phyloP scores from a whole-genome alignment of 148 eudicot genomes.

The Tetragonia tetragonoides region DNA sequence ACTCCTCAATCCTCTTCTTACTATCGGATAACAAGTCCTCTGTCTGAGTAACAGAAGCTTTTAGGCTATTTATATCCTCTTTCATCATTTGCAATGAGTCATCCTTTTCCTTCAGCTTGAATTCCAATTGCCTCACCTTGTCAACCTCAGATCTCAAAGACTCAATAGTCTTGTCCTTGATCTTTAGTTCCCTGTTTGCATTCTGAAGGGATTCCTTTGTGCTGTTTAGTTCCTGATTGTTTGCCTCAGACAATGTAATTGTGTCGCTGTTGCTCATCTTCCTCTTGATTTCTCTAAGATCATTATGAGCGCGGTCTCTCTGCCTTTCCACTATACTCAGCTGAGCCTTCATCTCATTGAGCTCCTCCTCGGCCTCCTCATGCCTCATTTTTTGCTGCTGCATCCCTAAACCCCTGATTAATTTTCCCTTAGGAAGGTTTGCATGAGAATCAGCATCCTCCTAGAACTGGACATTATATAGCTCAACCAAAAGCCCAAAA shows the following conservation, averaged over 20 bases:
- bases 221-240: conserved; percentile 31
- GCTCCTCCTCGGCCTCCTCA: conserved; percentile 45
- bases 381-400: conserved; percentile 26
- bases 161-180: conserved; percentile 41
- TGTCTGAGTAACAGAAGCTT: conserved; percentile 25
- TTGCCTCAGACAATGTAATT: neutral
- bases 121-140: conserved; percentile 40
- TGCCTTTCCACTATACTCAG: conserved; percentile 36
- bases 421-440: neutral
- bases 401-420: conserved; percentile 15
- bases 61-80: conserved; percentile 33
- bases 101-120: conserved; percentile 32
- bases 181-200: conserved; percentile 31
- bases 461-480: conserved; percentile 17
- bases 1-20: conserved; percentile 42
- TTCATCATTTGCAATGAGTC: conserved; percentile 24
- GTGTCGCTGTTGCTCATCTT: conserved; percentile 21
- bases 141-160: conserved; percentile 42
- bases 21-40: conserved; percentile 28
- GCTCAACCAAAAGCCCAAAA: neutral
- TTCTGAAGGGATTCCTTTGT: conserved; percentile 30
- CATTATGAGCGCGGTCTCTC: conserved; percentile 31
- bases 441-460: conserved; percentile 22
- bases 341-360: conserved; percentile 40
- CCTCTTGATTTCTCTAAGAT: conserved; percentile 36